Conservation (phyloP, 1,284 basidiomycete species). For the Ceratobasidium sp. region DNA sequence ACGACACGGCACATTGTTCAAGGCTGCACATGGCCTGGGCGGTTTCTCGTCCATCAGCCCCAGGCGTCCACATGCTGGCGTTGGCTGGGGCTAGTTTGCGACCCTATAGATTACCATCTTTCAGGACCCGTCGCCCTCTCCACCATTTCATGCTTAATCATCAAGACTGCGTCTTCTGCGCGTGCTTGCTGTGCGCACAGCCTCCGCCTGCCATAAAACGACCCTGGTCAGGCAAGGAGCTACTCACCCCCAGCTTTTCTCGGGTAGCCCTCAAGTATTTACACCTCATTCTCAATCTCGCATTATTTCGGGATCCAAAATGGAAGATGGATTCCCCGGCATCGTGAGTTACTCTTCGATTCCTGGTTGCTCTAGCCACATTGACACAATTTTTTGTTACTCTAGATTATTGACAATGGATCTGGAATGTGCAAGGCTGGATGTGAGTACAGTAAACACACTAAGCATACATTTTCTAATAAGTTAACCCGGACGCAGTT, state of each 20-base stretch:
- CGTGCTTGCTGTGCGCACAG: conserved; percentile 38
- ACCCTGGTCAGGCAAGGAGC: not conserved
- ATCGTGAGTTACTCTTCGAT: conserved; percentile 57
- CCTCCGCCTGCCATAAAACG: conserved; percentile 5
- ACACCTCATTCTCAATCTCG: not conserved
- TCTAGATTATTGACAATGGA: conserved; percentile 87
- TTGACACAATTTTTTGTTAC: not conserved
- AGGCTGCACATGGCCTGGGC: no score
- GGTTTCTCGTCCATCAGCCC: no score
- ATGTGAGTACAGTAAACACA: conserved; percentile 66
- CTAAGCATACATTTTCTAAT: conserved; percentile 51
- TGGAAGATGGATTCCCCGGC: conserved; percentile 67
- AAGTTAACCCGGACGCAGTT: conserved; percentile 45
- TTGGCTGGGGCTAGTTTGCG: no score
- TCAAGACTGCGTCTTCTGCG: conserved; percentile 9
- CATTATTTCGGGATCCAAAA: conserved; percentile 49
- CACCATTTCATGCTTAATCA: conserved; percentile 8
- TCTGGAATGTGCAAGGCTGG: conserved; percentile 96
- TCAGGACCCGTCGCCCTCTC: not conserved
- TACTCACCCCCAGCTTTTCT: not conserved
- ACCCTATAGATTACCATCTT: no score
- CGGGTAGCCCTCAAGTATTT: not conserved
- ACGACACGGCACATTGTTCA: no score
- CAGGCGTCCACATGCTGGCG: no score
- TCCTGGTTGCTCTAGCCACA: no score